These are phyloP conservation scores for Xylaria sp. DNA, from an alignment of 2,329 filamentous ascomycete genomes.

Conservation along the genomic window DNA sequence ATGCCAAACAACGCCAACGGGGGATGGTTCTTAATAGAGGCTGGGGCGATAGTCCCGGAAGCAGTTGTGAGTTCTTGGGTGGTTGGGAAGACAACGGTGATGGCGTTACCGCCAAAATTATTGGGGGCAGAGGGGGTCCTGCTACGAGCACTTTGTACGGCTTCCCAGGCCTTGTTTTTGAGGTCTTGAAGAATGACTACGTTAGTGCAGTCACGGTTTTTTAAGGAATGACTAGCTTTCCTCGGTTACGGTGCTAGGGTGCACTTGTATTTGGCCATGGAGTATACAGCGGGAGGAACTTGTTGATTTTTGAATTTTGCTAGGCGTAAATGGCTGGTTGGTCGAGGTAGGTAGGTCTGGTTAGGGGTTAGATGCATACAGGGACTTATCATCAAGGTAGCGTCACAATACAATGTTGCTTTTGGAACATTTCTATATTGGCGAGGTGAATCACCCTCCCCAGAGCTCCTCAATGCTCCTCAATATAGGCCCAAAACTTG, in stretches of 20 bases:
- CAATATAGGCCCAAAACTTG: too few species aligned
- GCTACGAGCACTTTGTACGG: slow-evolving; percentile 89
- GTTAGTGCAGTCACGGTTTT: slow-evolving; percentile 91
- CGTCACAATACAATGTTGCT: too few species aligned
- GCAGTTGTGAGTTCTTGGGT: slow-evolving; percentile 83
- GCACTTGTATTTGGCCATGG: neutral
- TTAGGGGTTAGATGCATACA: too few species aligned
- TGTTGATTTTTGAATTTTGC: neutral
- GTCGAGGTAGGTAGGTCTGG: neutral
- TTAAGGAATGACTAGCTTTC: slow-evolving; percentile 49
- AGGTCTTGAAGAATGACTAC: slow-evolving; percentile 90
- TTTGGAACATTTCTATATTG: too few species aligned
- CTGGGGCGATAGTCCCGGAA: slow-evolving; percentile 90
- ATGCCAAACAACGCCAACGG: slow-evolving; percentile 59
- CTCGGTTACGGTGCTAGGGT: neutral
- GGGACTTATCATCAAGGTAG: too few species aligned
- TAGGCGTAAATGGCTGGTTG: neutral
- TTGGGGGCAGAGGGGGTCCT: slow-evolving; percentile 61
- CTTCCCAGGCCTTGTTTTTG: slow-evolving; percentile 92
- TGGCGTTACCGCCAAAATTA: slow-evolving; percentile 55
- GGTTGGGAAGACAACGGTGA: slow-evolving; percentile 80
- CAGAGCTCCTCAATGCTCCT: too few species aligned
- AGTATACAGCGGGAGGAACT: neutral
- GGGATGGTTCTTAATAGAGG: slow-evolving; percentile 92
- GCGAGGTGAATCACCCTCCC: too few species aligned